These are phyloP conservation scores for Phanerochaete sordida DNA, from an alignment of 768 basidiomycete genomes.

Conservation along the genomic window DNA sequence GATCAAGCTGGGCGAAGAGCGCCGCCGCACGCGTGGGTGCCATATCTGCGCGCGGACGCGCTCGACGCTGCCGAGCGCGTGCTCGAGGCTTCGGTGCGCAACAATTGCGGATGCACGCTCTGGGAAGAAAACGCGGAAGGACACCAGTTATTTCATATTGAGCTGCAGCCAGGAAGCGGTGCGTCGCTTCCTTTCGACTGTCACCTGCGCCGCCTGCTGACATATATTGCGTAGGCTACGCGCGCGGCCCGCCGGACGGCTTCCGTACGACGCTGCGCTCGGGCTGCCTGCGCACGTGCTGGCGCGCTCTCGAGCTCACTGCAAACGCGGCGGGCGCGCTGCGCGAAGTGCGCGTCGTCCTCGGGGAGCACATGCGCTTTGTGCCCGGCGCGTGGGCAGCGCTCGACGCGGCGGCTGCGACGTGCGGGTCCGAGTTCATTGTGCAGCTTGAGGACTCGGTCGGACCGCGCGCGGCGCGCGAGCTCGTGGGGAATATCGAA, in stretches of 20 bases:
- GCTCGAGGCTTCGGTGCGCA: not conserved
- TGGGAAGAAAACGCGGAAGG: not conserved
- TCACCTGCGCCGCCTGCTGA: not conserved
- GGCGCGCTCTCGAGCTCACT: not conserved
- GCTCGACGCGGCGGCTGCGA: not conserved
- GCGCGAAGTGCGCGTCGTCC: not conserved
- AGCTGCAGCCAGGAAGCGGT: not conserved
- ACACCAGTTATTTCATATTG: not conserved
- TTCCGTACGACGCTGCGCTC: not conserved
- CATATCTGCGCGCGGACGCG: not conserved
- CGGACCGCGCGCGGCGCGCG: not conserved
- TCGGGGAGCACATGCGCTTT: not conserved
- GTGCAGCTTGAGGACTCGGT: not conserved
- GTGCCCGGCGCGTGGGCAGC: not conserved
- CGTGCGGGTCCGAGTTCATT: not conserved
- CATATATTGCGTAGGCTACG: not conserved
- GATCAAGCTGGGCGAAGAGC: not conserved
- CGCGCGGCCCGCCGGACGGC: not conserved
- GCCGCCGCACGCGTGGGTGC: not conserved
- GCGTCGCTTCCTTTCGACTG: not conserved
- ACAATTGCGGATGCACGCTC: not conserved
- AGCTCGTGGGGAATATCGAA: not conserved
- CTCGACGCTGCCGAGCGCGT: not conserved
- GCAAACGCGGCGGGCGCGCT: not conserved
- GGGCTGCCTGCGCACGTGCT: not conserved